Percentiles rank a stretch among this genome's conserved stretches.
These are phyloP conservation scores for Apiospora marii DNA, from an alignment of 2,329 filamentous ascomycete genomes.

Conservation along the genomic window DNA sequence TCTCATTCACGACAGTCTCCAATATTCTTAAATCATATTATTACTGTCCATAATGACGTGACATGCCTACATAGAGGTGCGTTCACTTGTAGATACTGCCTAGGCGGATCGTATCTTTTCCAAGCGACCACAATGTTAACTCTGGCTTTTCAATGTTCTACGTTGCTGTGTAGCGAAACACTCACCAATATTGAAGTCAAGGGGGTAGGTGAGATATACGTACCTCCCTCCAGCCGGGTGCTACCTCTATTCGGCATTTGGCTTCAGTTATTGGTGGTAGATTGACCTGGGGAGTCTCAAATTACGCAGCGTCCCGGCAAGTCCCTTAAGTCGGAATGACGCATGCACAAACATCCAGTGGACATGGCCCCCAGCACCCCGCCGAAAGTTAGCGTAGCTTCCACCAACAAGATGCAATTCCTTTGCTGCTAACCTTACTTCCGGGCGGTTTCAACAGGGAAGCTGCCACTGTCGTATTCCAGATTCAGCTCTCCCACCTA, in stretches of 20 bases:
- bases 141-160: background rate
- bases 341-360: background rate
- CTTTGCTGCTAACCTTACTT: slow-evolving; percentile 6
- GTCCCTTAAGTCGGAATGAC: slow-evolving; percentile 19
- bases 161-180: background rate
- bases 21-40: background rate
- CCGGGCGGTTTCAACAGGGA: slow-evolving; percentile 6
- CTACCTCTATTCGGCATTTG: background rate
- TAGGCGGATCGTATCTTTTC: background rate
- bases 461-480: slow-evolving; percentile 13
- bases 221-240: background rate
- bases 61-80: background rate
- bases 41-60: background rate
- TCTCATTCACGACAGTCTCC: background rate
- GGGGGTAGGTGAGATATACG: too few relatives aligned
- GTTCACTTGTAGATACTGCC: background rate
- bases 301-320: slow-evolving; percentile 1
- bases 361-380: slow-evolving; percentile 8
- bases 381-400: slow-evolving; percentile 9
- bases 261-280: background rate
- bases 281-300: background rate
- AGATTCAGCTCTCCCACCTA: slow-evolving; percentile 6
- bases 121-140: too few relatives aligned
- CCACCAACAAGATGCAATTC: background rate
- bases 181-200: background rate